Evolutionary conservation across 805 yeast species (phyloP).

Genomic region (Peterozyma toletana): DNA sequence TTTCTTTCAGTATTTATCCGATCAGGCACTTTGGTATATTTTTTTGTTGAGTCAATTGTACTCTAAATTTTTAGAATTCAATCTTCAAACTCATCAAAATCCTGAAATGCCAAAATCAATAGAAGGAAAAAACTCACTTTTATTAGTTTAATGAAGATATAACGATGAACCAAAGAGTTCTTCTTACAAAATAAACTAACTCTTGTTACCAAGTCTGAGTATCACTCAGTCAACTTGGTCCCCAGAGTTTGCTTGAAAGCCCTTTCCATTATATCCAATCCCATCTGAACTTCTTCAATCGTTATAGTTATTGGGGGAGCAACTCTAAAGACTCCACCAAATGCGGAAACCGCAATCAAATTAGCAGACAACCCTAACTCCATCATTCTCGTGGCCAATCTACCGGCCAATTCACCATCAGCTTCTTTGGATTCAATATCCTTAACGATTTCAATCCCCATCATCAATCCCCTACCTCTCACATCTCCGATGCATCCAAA

Average conservation of each 20-base stretch:
- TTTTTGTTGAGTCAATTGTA: too few species aligned
- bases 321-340: constrained; percentile 16
- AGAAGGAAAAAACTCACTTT: too few species aligned
- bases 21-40: too few species aligned
- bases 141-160: too few species aligned
- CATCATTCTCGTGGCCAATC: constrained; percentile 12
- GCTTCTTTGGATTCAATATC: constrained; percentile 11
- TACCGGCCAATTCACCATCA: constrained; percentile 9
- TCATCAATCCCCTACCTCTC: constrained; percentile 16
- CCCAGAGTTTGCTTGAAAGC: constrained; percentile 6
- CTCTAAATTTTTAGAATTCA: too few species aligned
- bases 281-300: constrained; percentile 14
- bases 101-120: too few species aligned
- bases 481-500: constrained; percentile 14
- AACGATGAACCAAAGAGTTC: too few species aligned
- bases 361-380: constrained; percentile 18
- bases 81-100: too few species aligned
- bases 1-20: too few species aligned
- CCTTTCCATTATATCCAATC: constrained; percentile 11
- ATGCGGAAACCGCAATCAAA: constrained; percentile 16
- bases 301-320: constrained; percentile 21
- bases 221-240: too few species aligned
- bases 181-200: too few species aligned
- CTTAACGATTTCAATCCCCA: constrained; percentile 14
- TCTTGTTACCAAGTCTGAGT: too few species aligned